Evolutionary conservation across 2,329 filamentous ascomycete species (phyloP).

Genomic region (Gaeumannomyces sp.): DNA sequence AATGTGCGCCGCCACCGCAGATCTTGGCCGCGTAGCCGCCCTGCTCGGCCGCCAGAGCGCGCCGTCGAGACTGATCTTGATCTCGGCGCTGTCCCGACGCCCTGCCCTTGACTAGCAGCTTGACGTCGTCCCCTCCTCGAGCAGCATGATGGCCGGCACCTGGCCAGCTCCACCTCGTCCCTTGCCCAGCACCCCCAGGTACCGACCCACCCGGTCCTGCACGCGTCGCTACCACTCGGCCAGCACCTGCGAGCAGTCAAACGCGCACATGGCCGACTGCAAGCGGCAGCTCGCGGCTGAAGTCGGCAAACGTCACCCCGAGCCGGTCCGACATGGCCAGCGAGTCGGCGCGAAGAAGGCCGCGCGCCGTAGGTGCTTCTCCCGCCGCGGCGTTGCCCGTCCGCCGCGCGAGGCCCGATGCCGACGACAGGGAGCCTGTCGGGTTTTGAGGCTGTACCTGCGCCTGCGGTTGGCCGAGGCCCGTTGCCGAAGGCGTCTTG

Average conservation of each 20-base stretch:
- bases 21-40: conserved; percentile 80
- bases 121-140: conserved; percentile 89
- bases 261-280: conserved; percentile 85
- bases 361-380: conserved; percentile 86
- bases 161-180: conserved; percentile 74
- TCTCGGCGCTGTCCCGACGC: conserved; percentile 67
- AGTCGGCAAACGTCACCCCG: conserved; percentile 78
- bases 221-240: conserved; percentile 90
- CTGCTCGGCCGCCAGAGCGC: conserved; percentile 45
- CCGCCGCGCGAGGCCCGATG: conserved; percentile 14
- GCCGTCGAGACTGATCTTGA: conserved; percentile 64
- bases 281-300: conserved; percentile 80
- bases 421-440: neutral
- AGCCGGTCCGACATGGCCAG: conserved; percentile 82
- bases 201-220: conserved; percentile 87
- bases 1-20: conserved; percentile 80
- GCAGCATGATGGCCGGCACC: conserved; percentile 79
- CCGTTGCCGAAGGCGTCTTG: conserved; percentile 26
- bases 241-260: conserved; percentile 89
- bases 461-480: conserved; percentile 19
- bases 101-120: conserved; percentile 72
- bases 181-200: conserved; percentile 78
- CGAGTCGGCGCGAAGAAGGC: conserved; percentile 89
- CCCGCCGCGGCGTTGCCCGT: conserved; percentile 60
- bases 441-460: conserved; percentile 17